Evolutionary conservation across 2,329 filamentous ascomycete genomes (phyloP).

Genomic region (Colletotrichum sp.): DNA sequence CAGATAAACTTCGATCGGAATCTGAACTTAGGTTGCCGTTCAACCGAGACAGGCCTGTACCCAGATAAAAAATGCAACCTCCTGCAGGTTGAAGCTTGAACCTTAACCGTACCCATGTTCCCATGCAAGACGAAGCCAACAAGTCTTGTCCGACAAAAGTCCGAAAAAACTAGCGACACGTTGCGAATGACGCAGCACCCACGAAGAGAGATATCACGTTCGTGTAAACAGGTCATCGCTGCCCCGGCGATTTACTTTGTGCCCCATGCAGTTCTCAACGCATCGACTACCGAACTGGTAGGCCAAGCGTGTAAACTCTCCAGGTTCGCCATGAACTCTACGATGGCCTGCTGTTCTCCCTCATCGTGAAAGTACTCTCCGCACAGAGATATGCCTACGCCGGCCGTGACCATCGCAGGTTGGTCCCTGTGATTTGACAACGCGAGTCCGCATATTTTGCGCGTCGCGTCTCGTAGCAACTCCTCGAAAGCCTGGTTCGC

Average conservation of each 20-base stretch:
- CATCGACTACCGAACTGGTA: slow-evolving; percentile 49
- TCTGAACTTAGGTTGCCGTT: background rate
- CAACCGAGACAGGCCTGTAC: slow-evolving; percentile 25
- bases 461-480: slow-evolving; percentile 50
- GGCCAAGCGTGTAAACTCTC: slow-evolving; percentile 57
- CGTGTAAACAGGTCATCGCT: background rate
- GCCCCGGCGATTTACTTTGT: background rate
- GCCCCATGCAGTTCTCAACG: slow-evolving; percentile 55
- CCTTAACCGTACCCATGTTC: background rate
- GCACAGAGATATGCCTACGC: slow-evolving; percentile 54
- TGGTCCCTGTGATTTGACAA: slow-evolving; percentile 59
- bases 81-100: background rate
- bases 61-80: background rate
- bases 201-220: background rate
- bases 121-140: background rate
- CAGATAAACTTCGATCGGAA: background rate
- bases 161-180: background rate
- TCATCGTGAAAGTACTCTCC: slow-evolving; percentile 54
- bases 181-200: background rate
- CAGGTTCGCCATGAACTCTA: slow-evolving; percentile 50
- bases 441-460: slow-evolving; percentile 63
- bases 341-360: slow-evolving; percentile 50
- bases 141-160: background rate
- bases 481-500: slow-evolving; percentile 36
- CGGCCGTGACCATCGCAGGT: slow-evolving; percentile 60